Evolutionary conservation across 331 rosid genomes (phyloP).

Genomic region (Erythrophleum ivorense): DNA sequence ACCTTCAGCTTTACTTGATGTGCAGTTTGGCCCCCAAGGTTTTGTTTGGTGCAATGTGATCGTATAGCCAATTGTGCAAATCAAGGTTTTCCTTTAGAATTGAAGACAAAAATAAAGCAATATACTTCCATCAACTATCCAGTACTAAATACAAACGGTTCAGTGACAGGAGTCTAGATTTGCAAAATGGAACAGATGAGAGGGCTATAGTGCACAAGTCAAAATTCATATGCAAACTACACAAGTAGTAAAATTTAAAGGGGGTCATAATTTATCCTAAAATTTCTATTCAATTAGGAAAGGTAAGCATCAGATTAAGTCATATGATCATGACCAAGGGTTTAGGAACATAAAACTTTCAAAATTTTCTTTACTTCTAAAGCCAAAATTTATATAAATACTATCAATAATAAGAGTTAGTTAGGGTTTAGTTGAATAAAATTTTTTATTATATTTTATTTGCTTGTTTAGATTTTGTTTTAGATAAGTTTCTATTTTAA

Average conservation of each 20-base stretch:
- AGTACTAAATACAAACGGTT: not conserved
- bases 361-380: not conserved
- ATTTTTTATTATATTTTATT: too few species aligned
- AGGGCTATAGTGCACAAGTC: not conserved
- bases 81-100: not conserved
- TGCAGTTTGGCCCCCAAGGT: not conserved
- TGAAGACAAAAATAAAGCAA: not conserved
- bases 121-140: not conserved
- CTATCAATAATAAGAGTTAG: too few species aligned
- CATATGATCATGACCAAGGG: not conserved
- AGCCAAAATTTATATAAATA: not conserved
- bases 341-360: too few species aligned
- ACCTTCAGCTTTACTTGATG: not conserved
- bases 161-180: not conserved
- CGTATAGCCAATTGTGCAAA: not conserved
- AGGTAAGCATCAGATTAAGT: not conserved
- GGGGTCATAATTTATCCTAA: not conserved
- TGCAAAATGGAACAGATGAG: not conserved
- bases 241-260: too few species aligned
- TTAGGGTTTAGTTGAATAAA: too few species aligned
- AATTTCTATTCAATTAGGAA: not conserved
- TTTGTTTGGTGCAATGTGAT: not conserved
- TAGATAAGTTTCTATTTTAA: too few species aligned
- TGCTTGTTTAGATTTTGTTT: too few species aligned
- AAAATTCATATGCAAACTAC: not conserved